Evolutionary conservation across 176 grass and related monocot species (phyloP).

Genomic region (Neostapfia colusana): DNA sequence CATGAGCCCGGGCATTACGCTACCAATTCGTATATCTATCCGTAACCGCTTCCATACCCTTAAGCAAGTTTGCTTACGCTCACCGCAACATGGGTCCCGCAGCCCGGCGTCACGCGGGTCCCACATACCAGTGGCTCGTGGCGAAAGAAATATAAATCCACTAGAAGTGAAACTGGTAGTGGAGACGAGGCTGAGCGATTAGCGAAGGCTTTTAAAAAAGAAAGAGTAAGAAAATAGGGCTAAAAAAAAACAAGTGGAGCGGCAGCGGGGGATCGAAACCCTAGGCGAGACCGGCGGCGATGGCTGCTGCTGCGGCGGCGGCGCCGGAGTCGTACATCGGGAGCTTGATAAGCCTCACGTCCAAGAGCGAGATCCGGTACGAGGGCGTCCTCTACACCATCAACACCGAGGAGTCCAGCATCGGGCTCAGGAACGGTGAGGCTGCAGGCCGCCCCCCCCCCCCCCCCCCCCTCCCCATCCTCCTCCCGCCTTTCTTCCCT

Average conservation of each 20-base stretch:
- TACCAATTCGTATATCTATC: neutral
- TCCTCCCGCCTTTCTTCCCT: too few relatives aligned
- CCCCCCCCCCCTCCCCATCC: neutral
- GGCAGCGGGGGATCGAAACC: slow-evolving; percentile 32
- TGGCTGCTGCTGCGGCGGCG: slow-evolving; percentile 23
- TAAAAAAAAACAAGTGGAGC: neutral
- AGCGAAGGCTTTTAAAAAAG: slow-evolving; percentile 13
- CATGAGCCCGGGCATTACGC: neutral
- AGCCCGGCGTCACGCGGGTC: accelerated
- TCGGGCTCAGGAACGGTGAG: slow-evolving; percentile 78
- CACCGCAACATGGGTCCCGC: neutral
- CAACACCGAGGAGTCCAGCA: slow-evolving; percentile 95
- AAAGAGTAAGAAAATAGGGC: neutral
- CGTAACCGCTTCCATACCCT: neutral
- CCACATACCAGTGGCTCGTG: neutral
- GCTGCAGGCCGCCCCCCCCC: too few relatives aligned
- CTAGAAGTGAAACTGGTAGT: neutral
- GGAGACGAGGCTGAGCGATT: neutral
- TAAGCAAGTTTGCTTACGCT: too few relatives aligned
- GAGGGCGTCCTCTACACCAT: slow-evolving; percentile 95
- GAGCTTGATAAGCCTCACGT: slow-evolving; percentile 85
- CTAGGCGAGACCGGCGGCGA: slow-evolving; percentile 38
- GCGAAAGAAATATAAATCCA: neutral
- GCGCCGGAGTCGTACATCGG: slow-evolving; percentile 78
- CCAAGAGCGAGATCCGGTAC: slow-evolving; percentile 98